Evolutionary conservation across 305 asterid genomes (phyloP).

Genomic region (Fraxinus paxiana): DNA sequence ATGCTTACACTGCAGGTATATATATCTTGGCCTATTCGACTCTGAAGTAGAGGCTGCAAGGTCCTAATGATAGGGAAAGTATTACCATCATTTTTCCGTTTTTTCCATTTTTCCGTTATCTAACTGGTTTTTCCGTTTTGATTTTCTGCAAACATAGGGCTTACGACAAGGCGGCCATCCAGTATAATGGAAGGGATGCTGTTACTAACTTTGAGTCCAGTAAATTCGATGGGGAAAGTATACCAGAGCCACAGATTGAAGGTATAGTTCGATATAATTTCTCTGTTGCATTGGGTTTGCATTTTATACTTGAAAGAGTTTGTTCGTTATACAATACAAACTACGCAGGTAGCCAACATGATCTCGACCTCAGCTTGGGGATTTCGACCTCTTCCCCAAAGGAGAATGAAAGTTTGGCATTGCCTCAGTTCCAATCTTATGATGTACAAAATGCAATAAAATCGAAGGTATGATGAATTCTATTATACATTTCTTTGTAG

Average conservation of each 20-base stretch:
- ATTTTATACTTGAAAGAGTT: neutral
- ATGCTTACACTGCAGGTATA: conserved; percentile 78
- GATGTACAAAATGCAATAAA: conserved; percentile 36
- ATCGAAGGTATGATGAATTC: conserved; percentile 33
- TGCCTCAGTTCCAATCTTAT: conserved; percentile 43
- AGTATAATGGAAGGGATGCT: conserved; percentile 71
- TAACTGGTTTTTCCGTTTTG: conserved; percentile 32
- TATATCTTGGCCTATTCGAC: conserved; percentile 88
- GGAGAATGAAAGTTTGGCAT: conserved; percentile 34
- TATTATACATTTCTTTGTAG: neutral
- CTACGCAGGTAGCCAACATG: conserved; percentile 39
- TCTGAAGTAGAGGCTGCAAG: conserved; percentile 92
- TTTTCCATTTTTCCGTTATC: conserved; percentile 6
- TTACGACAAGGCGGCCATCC: conserved; percentile 77
- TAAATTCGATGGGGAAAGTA: conserved; percentile 37
- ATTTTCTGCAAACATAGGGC: conserved; percentile 53
- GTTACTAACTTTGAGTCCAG: conserved; percentile 68
- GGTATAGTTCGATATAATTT: conserved; percentile 23
- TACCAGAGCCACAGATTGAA: conserved; percentile 26
- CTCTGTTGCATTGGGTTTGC: neutral
- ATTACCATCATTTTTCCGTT: too few species aligned
- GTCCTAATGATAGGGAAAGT: conserved; percentile 40
- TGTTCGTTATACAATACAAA: neutral
- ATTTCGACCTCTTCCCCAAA: conserved; percentile 46
- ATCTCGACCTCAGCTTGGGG: conserved; percentile 73